Evolutionary conservation across 768 basidiomycete species (phyloP).

Genomic region (Tylopilus cervinicoccineus): DNA sequence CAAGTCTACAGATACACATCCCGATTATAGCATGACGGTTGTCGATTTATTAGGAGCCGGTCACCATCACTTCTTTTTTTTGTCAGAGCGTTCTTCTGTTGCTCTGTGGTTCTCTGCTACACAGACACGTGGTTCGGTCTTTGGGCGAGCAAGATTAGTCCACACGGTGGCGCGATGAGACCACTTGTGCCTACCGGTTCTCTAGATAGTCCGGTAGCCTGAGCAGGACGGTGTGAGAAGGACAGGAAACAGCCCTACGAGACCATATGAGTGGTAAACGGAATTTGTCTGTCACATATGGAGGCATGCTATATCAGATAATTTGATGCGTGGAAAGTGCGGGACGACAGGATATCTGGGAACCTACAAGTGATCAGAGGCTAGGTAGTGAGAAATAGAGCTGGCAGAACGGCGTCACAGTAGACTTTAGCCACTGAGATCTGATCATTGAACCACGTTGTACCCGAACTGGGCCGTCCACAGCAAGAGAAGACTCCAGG

Average conservation of each 20-base stretch:
- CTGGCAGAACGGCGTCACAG: too few relatives aligned
- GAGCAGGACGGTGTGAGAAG: conserved; percentile 6
- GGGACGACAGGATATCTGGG: conserved; percentile 8
- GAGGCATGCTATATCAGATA: background rate
- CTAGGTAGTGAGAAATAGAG: conserved; percentile 13
- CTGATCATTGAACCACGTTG: background rate
- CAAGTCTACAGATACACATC: background rate
- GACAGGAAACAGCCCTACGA: conserved; percentile 10
- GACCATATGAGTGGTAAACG: background rate
- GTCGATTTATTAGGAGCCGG: conserved; percentile 10
- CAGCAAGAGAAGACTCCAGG: too few relatives aligned
- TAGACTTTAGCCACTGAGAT: background rate
- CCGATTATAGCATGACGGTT: conserved; percentile 5
- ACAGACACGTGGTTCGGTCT: background rate
- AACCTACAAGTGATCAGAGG: conserved; percentile 1
- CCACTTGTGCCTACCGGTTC: conserved; percentile 3
- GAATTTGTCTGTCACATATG: conserved; percentile 15
- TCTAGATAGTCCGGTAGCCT: background rate
- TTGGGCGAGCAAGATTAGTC: background rate
- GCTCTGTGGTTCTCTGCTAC: background rate
- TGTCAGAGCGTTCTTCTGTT: background rate
- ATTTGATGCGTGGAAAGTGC: background rate
- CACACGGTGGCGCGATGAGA: background rate
- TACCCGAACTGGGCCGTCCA: background rate
- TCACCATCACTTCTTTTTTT: conserved; percentile 4